These are phyloP conservation scores for Pyrus hybrid DNA, from an alignment of 331 rosid species.

Conservation along the genomic window DNA sequence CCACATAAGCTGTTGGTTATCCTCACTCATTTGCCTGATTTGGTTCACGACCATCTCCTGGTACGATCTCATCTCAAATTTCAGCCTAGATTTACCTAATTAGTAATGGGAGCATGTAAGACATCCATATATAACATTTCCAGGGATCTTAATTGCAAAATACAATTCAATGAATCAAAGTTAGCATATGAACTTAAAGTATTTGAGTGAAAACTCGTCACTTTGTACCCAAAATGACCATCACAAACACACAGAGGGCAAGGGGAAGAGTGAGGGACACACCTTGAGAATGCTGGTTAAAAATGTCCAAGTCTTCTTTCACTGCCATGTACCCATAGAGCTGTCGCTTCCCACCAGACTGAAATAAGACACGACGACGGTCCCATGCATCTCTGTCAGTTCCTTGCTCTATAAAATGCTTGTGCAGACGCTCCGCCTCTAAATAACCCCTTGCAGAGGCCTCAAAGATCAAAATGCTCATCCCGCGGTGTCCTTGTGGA, in stretches of 20 bases:
- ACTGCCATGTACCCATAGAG: constrained; percentile 72
- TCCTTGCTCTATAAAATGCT: constrained; percentile 59
- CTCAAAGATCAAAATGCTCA: constrained; percentile 77
- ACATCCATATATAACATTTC: neutral
- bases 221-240: neutral
- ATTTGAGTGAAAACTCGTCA: neutral
- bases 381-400: constrained; percentile 67
- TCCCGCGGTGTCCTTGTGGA: constrained; percentile 81
- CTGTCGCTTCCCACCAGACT: constrained; percentile 64
- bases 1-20: constrained; percentile 73
- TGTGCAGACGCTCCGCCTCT: constrained; percentile 81
- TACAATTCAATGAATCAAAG: neutral
- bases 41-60: constrained; percentile 75
- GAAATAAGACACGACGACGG: constrained; percentile 23
- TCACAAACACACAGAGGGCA: neutral
- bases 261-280: constrained; percentile 17
- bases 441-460: constrained; percentile 72
- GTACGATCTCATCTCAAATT: constrained; percentile 67
- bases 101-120: constrained; percentile 5
- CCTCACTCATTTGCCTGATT: constrained; percentile 79
- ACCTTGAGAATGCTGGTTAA: constrained; percentile 80
- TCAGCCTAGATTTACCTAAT: constrained; percentile 64
- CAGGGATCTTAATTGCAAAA: neutral
- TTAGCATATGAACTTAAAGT: neutral
- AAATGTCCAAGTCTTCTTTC: constrained; percentile 61